A percentile compares a stretch with the other conserved stretches of the same genome.
phyloP scores from a whole-genome alignment of 2,329 filamentous ascomycete genomes.

The Fusarium equiseti region DNA sequence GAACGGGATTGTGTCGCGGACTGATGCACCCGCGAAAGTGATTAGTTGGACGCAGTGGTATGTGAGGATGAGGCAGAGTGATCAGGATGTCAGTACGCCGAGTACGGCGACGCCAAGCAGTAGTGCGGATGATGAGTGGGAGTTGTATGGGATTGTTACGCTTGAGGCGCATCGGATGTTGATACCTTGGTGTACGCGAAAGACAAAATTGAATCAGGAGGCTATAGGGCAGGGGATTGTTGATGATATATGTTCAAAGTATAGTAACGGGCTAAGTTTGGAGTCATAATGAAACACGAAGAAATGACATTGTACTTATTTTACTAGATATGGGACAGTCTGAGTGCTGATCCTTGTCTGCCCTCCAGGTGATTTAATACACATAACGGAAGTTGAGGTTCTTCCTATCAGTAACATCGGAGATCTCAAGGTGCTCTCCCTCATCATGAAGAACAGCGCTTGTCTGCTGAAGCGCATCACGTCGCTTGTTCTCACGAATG shows the following conservation, averaged over 20 bases:
- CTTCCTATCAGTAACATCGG: slow-evolving; percentile 35
- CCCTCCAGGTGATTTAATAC: slow-evolving; percentile 16
- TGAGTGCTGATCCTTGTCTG: too few species aligned
- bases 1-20: slow-evolving; percentile 56
- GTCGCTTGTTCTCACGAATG: slow-evolving; percentile 33
- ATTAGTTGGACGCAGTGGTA: slow-evolving; percentile 55
- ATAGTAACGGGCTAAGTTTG: background rate
- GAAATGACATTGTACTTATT: background rate
- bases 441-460: background rate
- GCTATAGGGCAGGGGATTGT: slow-evolving; percentile 28
- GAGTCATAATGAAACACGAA: background rate
- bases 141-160: slow-evolving; percentile 48
- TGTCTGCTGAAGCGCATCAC: slow-evolving; percentile 25
- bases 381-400: slow-evolving; percentile 42
- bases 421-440: slow-evolving; percentile 21
- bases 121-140: slow-evolving; percentile 42
- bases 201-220: slow-evolving; percentile 28
- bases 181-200: slow-evolving; percentile 49
- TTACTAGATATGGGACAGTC: too few species aligned
- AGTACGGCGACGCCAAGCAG: slow-evolving; percentile 32
- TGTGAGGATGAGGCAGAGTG: slow-evolving; percentile 35
- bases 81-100: slow-evolving; percentile 30
- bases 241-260: slow-evolving; percentile 25
- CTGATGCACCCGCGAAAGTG: slow-evolving; percentile 57
- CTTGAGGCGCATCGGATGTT: slow-evolving; percentile 50